phyloP scores from a whole-genome alignment of 768 basidiomycete species.

The Phanerodontia chrysosporium region DNA sequence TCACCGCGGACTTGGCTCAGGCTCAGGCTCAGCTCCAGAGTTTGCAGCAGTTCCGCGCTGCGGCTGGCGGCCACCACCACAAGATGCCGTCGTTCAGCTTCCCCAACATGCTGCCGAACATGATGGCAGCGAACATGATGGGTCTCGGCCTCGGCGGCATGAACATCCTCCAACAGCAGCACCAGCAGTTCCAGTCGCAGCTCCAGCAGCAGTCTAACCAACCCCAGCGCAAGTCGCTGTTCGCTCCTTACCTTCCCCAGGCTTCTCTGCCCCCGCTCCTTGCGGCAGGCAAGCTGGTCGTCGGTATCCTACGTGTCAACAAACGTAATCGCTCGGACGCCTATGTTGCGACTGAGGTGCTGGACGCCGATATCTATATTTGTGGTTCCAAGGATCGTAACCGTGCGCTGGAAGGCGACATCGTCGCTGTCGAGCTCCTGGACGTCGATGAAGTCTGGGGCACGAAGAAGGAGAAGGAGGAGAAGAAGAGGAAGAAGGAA shows the following conservation, averaged over 20 bases:
- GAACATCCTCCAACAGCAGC: slow-evolving; percentile 88
- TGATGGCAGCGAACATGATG: slow-evolving; percentile 98
- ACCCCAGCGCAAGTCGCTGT: slow-evolving; percentile 95
- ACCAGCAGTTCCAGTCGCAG: slow-evolving; percentile 93
- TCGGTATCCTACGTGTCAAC: slow-evolving; percentile 95
- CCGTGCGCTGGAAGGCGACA: slow-evolving; percentile 95
- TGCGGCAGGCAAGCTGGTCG: slow-evolving; percentile 94
- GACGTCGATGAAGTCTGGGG: slow-evolving; percentile 98
- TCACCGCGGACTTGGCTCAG: slow-evolving; percentile 85
- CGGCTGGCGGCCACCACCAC: slow-evolving; percentile 89
- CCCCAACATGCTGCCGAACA: slow-evolving; percentile 96
- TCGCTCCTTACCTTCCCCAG: slow-evolving; percentile 97
- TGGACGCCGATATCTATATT: slow-evolving; percentile 98
- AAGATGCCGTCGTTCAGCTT: slow-evolving; percentile 98
- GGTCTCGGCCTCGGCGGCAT: slow-evolving; percentile 78
- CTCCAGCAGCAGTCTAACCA: slow-evolving; percentile 89
- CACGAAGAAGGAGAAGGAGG: slow-evolving; percentile 99
- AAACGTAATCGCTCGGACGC: slow-evolving; percentile 98
- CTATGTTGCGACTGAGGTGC: slow-evolving; percentile 95
- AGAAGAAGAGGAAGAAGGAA: slow-evolving; percentile 99
- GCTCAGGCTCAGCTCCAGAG: slow-evolving; percentile 97
- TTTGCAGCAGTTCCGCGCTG: slow-evolving; percentile 94
- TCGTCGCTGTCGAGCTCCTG: slow-evolving; percentile 94
- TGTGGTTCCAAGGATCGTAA: slow-evolving; percentile 99
- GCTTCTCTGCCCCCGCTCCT: slow-evolving; percentile 95